phyloP scores from a whole-genome alignment of 257 asterid genomes.

The Solanum bulbocastanum region DNA sequence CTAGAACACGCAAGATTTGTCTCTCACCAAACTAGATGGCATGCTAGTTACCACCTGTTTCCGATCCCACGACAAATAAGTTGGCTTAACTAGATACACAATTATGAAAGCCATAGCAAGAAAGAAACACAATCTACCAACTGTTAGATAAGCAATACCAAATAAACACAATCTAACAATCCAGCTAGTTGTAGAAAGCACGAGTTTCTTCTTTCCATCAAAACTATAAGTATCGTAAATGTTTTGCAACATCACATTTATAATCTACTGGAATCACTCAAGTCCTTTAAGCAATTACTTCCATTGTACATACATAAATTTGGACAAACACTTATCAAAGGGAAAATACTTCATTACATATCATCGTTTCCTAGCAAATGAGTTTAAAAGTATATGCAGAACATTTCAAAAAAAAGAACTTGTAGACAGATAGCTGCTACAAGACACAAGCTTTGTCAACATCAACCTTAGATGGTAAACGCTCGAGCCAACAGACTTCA shows the following conservation, averaged over 20 bases:
- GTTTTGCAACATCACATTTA: slow-evolving; percentile 9
- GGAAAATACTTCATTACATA: background rate
- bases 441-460: background rate
- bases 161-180: slow-evolving; percentile 22
- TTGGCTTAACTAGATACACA: slow-evolving; percentile 13
- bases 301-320: background rate
- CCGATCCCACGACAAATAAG: background rate
- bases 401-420: background rate
- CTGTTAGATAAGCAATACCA: slow-evolving; percentile 16
- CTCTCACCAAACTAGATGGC: background rate
- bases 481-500: background rate
- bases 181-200: slow-evolving; percentile 27
- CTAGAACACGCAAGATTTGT: background rate
- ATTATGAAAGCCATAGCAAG: slow-evolving; percentile 8
- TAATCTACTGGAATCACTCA: background rate
- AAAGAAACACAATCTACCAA: slow-evolving; percentile 22
- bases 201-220: slow-evolving; percentile 19
- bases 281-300: background rate
- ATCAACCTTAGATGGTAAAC: background rate
- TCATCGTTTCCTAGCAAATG: background rate
- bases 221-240: slow-evolving; percentile 17
- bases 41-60: background rate
- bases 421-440: background rate
- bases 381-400: background rate
- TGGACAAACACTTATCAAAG: background rate